A percentile compares a stretch with the other conserved stretches of the same genome.
These are phyloP conservation scores for Amyloporia xantha DNA, from an alignment of 768 basidiomycete species.

Conservation along the genomic window DNA sequence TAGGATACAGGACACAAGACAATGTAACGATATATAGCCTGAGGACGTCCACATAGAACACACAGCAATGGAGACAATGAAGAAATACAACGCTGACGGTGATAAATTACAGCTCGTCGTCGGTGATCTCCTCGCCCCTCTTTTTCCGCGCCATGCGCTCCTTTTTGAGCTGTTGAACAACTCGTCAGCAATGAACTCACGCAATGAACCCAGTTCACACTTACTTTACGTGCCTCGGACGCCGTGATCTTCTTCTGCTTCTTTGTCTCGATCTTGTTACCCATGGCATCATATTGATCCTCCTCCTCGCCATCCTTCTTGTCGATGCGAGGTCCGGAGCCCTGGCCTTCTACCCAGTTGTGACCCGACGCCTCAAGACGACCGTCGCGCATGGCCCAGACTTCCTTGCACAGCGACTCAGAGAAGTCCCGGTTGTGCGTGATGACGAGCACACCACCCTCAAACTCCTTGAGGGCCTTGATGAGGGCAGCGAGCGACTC, in stretches of 20 bases:
- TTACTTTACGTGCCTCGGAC: conserved; percentile 69
- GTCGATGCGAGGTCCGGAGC: conserved; percentile 91
- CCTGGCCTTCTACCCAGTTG: conserved; percentile 99
- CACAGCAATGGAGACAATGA: conserved; percentile 16
- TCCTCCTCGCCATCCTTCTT: conserved; percentile 89
- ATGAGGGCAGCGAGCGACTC: conserved; percentile 99
- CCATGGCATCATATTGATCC: conserved; percentile 92
- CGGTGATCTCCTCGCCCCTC: conserved; percentile 69
- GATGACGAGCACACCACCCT: conserved; percentile 96
- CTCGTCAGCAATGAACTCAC: too few relatives aligned
- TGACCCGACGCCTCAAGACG: conserved; percentile 94
- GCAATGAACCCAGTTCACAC: conserved; percentile 25
- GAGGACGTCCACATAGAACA: conserved; percentile 17
- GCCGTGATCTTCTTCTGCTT: conserved; percentile 86
- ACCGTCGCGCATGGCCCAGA: conserved; percentile 99
- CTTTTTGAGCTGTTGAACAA: conserved; percentile 64
- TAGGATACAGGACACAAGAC: conserved; percentile 20
- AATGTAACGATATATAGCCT: conserved; percentile 12
- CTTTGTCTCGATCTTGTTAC: conserved; percentile 87
- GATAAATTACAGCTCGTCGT: conserved; percentile 44
- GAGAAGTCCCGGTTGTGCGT: conserved; percentile 99
- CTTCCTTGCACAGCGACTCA: conserved; percentile 95
- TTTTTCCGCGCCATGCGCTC: conserved; percentile 89
- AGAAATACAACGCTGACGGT: conserved; percentile 10
- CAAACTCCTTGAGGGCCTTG: conserved; percentile 94